phyloP scores from a whole-genome alignment of 257 asterid species.

The Solanum chilense region DNA sequence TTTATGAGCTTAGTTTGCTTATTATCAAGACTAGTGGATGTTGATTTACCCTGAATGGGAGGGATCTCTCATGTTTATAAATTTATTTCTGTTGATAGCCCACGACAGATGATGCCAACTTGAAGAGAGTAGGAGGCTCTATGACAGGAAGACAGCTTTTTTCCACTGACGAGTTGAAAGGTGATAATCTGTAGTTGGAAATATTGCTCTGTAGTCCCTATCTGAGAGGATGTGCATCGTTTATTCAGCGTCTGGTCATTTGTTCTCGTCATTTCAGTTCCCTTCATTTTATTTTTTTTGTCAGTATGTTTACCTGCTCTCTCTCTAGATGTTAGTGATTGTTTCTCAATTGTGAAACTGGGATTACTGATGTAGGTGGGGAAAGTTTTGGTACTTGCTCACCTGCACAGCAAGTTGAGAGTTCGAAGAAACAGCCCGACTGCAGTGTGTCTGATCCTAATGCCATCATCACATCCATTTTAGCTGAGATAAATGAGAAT shows the following conservation, averaged over 20 bases:
- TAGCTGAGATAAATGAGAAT: background rate
- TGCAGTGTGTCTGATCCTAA: background rate
- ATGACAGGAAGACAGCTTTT: slow-evolving; percentile 6
- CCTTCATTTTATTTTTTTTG: background rate
- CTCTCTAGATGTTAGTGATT: background rate
- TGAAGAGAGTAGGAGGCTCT: slow-evolving; percentile 6
- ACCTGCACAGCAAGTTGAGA: slow-evolving; percentile 12
- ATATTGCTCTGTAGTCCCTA: background rate
- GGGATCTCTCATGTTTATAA: slow-evolving; percentile 7
- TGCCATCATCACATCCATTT: background rate
- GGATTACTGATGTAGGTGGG: slow-evolving; percentile 18
- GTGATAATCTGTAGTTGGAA: slow-evolving; percentile 12
- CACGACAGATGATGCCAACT: slow-evolving; percentile 14
- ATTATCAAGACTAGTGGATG: background rate
- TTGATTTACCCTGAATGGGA: background rate
- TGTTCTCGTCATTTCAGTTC: background rate
- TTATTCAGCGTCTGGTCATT: background rate
- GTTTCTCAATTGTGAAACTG: background rate
- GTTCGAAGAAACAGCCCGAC: slow-evolving; percentile 1
- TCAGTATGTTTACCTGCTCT: background rate
- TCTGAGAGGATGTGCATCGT: background rate
- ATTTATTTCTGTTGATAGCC: slow-evolving; percentile 20
- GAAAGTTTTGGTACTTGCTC: slow-evolving; percentile 6
- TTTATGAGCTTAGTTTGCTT: background rate
- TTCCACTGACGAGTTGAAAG: slow-evolving; percentile 7